phyloP scores from a whole-genome alignment of 1,284 basidiomycete genomes.

The Melampsora larici-populina region DNA sequence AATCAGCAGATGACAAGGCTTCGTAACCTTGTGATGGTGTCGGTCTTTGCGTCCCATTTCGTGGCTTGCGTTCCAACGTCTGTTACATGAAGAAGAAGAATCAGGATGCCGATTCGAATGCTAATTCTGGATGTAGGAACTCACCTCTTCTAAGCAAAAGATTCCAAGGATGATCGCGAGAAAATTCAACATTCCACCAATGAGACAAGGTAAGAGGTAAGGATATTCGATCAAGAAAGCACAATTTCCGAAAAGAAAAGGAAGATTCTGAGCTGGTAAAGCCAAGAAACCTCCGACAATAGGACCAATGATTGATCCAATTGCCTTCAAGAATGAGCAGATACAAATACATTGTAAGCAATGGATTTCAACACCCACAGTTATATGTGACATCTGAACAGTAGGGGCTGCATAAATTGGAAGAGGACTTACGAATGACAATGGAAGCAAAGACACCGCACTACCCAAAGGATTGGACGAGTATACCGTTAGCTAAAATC shows the following conservation, averaged over 20 bases:
- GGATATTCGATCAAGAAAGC: slow-evolving; percentile 35
- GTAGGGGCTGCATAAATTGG: too few species aligned
- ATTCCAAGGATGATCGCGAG: slow-evolving; percentile 20
- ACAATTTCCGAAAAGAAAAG: slow-evolving; percentile 23
- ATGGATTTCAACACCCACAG: too few species aligned
- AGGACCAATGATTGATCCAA: slow-evolving; percentile 29
- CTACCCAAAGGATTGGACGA: too few species aligned
- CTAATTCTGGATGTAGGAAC: not conserved
- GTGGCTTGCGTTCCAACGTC: slow-evolving; percentile 22
- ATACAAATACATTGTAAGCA: too few species aligned
- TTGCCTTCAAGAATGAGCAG: not conserved
- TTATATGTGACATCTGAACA: too few species aligned
- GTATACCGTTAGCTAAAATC: too few species aligned
- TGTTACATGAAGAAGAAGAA: not conserved
- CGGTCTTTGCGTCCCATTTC: not conserved
- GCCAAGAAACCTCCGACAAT: slow-evolving; percentile 33
- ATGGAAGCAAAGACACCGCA: too few species aligned
- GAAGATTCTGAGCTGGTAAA: slow-evolving; percentile 32
- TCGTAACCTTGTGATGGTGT: not conserved
- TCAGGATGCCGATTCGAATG: not conserved
- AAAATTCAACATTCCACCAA: slow-evolving; percentile 28
- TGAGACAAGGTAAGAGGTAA: slow-evolving; percentile 38
- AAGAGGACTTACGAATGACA: too few species aligned
- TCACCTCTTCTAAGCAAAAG: slow-evolving; percentile 40
- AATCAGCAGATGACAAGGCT: not conserved